phyloP scores from a whole-genome alignment of 805 yeast species.

The Lipomyces sp. region DNA sequence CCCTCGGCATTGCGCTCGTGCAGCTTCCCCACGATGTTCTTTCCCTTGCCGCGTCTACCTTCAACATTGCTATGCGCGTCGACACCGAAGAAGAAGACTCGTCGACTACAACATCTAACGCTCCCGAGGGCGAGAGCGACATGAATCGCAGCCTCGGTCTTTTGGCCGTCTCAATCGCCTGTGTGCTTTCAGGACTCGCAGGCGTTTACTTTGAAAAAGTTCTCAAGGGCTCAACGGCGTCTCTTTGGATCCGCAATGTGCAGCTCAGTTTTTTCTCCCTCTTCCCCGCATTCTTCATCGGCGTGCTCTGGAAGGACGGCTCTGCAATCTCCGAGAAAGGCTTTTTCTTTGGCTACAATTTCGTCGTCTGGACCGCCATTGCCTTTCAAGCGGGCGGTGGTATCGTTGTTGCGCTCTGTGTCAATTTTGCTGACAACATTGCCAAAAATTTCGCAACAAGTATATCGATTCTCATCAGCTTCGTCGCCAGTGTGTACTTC shows the following conservation, averaged over 20 bases:
- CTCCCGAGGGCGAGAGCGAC: slow-evolving; percentile 22
- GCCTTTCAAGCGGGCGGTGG: slow-evolving; percentile 44
- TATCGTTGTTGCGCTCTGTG: slow-evolving; percentile 43
- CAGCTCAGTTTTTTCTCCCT: slow-evolving; percentile 42
- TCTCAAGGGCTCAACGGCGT: slow-evolving; percentile 39
- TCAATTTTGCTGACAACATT: slow-evolving; percentile 45
- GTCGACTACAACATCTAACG: slow-evolving; percentile 9
- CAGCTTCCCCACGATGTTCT: slow-evolving; percentile 39
- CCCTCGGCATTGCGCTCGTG: slow-evolving; percentile 42
- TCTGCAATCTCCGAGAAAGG: slow-evolving; percentile 37
- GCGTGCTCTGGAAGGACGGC: slow-evolving; percentile 40
- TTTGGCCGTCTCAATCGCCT: slow-evolving; percentile 40
- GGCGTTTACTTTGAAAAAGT: slow-evolving; percentile 47
- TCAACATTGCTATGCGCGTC: slow-evolving; percentile 13
- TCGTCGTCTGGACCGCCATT: slow-evolving; percentile 41
- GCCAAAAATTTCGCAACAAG: slow-evolving; percentile 45
- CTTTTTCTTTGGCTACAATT: slow-evolving; percentile 42
- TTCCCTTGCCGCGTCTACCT: slow-evolving; percentile 18
- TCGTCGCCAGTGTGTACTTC: slow-evolving; percentile 39
- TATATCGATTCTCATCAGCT: slow-evolving; percentile 41
- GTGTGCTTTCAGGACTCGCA: slow-evolving; percentile 42
- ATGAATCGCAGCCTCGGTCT: slow-evolving; percentile 38
- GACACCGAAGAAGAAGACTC: slow-evolving; percentile 11
- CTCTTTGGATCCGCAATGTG: slow-evolving; percentile 43
- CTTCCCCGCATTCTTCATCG: slow-evolving; percentile 42